phyloP scores from a whole-genome alignment of 2,329 filamentous ascomycete genomes.

The Neofusicoccum parvum region DNA sequence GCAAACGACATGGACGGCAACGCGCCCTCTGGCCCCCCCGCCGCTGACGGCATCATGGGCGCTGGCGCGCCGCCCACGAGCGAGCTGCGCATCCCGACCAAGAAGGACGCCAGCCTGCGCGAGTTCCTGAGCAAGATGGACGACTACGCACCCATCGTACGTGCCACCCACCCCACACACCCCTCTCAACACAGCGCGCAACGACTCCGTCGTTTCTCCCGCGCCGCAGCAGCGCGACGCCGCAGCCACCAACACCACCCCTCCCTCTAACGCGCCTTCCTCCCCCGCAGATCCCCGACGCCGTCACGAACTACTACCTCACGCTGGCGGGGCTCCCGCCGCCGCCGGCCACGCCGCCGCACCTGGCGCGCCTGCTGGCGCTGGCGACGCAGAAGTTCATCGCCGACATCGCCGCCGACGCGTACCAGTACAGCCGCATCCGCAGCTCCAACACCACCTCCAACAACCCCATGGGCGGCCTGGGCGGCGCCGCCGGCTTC shows the following conservation, averaged over 20 bases:
- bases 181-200: not conserved
- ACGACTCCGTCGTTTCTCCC: not conserved
- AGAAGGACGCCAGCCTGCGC: slow-evolving; percentile 88
- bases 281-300: slow-evolving; percentile 78
- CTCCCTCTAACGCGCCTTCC: not conserved
- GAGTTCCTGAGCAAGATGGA: slow-evolving; percentile 97
- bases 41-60: slow-evolving; percentile 39
- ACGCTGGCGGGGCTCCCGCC: slow-evolving; percentile 92
- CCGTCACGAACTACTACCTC: slow-evolving; percentile 97
- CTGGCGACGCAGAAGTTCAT: slow-evolving; percentile 99
- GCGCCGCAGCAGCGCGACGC: slow-evolving; percentile 21
- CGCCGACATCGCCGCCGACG: slow-evolving; percentile 93
- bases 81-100: slow-evolving; percentile 69
- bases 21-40: slow-evolving; percentile 24
- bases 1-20: slow-evolving; percentile 38
- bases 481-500: slow-evolving; percentile 74
- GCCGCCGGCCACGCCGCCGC: slow-evolving; percentile 84
- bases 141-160: slow-evolving; percentile 93
- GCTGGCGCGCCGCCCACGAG: slow-evolving; percentile 48
- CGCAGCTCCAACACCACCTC: slow-evolving; percentile 87
- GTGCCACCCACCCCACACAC: slow-evolving; percentile 35
- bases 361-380: slow-evolving; percentile 88
- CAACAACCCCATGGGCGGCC: slow-evolving; percentile 88
- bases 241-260: not conserved
- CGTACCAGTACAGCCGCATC: slow-evolving; percentile 96